Base-by-base conservation (phyloP, 371 early-diverging fungal species). In the Mortierella polycephala region DNA sequence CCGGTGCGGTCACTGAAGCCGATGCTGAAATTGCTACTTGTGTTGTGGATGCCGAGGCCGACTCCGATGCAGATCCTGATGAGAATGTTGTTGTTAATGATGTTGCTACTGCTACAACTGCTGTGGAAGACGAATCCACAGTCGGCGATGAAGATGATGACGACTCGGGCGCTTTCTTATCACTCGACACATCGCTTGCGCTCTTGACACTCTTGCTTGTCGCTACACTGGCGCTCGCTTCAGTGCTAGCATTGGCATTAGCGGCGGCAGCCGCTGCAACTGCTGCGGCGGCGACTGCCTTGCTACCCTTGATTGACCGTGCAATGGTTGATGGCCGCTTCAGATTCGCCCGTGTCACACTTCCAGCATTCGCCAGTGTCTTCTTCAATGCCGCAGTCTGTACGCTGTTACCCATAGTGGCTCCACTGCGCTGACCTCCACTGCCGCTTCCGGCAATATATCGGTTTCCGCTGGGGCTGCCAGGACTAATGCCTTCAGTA, bases 321-420 rank as follows among this genome's bases (percentile, higher is more conserved):
- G 66, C 12, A 23, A 69, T 69, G 42, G 69, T 69, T 56, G 79
- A 79, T 1, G 79, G 79, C n/a, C 79, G 57, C 60, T 72, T 79
- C 60, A 57, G 49, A 20, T 53, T 62, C 6, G 71, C 50, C 13
- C 67, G 50, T 14, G 71, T 58, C 18, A 67, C 30, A n/a, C 44
- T 60, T 10, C 71, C 71, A 7, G 60, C 47, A 23, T 18, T 56
- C n/a, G 69, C 21, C 1, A 76, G 9, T 14, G 66, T 51, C 61
- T 69, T 69, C 37, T 55, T 69, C 57, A 57, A 11, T 3, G 75
- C 51, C 1, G 62, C 18, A 11, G 57, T 23, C 2, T 57, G 39
- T 1, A 52, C 46, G 46, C 18, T 56, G 9, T 40, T 56, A 16
- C 62, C 65, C 8, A 50, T 41, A 41, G 52, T 55, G 16, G 57